phyloP scores from a whole-genome alignment of 306 rosid genomes.

The Dryas alaskensis region DNA sequence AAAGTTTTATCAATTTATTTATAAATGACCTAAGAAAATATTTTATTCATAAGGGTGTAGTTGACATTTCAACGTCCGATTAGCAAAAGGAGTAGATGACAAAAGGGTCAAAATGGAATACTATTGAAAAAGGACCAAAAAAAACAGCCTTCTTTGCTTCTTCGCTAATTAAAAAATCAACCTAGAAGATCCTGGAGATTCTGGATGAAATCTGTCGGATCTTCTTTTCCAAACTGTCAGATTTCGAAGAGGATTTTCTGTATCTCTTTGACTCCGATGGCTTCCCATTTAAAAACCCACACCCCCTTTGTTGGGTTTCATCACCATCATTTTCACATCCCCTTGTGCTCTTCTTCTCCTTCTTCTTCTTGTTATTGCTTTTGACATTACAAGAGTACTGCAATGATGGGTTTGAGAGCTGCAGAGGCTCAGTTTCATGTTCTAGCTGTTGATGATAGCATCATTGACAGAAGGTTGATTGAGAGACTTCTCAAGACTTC shows the following conservation, averaged over 20 bases:
- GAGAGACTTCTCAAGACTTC: conserved; percentile 84
- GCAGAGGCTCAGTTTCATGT: conserved; percentile 64
- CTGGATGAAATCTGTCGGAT: conserved; percentile 70
- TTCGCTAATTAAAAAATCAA: conserved; percentile 59
- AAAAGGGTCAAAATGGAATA: no score
- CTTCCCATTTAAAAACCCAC: conserved; percentile 45
- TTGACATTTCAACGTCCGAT: no score
- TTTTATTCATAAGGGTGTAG: no score
- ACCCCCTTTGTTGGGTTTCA: conserved; percentile 20
- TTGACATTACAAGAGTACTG: background rate
- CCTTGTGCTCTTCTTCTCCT: background rate
- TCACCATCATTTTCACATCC: conserved; percentile 2
- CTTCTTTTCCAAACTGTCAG: conserved; percentile 81
- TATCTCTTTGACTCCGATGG: conserved; percentile 40
- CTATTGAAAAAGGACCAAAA: background rate
- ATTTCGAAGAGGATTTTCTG: conserved; percentile 48
- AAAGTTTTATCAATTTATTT: no score
- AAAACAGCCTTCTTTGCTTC: conserved; percentile 45
- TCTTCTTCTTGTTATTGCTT: background rate
- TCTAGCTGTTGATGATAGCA: conserved; percentile 84
- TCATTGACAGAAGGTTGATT: conserved; percentile 73
- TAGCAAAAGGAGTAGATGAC: no score
- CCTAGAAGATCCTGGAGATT: conserved; percentile 60
- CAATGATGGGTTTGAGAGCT: conserved; percentile 50
- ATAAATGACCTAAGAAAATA: no score